These are phyloP conservation scores for Glaciozyma antarctica DNA, from an alignment of 768 basidiomycete genomes.

Conservation along the genomic window DNA sequence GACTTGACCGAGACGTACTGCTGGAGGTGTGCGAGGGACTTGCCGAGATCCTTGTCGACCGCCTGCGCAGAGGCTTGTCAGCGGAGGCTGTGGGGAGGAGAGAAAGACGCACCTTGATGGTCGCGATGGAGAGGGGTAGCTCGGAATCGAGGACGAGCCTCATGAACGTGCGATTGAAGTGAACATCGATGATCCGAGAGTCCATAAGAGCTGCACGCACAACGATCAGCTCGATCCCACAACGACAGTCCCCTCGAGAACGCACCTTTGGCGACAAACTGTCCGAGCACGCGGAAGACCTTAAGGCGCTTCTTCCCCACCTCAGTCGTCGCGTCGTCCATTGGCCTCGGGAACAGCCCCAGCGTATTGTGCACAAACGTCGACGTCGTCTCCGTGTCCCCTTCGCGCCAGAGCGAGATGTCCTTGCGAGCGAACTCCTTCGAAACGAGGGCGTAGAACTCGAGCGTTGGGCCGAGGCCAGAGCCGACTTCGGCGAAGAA, in stretches of 20 bases:
- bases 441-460: constrained; percentile 96
- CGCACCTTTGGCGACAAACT: constrained; percentile 74
- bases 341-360: constrained; percentile 80
- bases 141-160: constrained; percentile 80
- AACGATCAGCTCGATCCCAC: too few species aligned
- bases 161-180: constrained; percentile 90
- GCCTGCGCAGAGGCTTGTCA: constrained; percentile 46
- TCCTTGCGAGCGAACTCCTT: constrained; percentile 85
- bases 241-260: not conserved
- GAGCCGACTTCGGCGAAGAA: constrained; percentile 99
- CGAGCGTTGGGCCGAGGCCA: constrained; percentile 89
- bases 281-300: constrained; percentile 79
- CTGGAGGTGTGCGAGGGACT: constrained; percentile 71
- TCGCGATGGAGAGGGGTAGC: constrained; percentile 70
- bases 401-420: constrained; percentile 84
- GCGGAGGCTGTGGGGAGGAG: not conserved
- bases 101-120: constrained; percentile 54
- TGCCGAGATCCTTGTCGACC: constrained; percentile 75
- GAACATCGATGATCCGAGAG: constrained; percentile 91
- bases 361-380: constrained; percentile 69
- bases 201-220: constrained; percentile 61
- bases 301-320: constrained; percentile 64
- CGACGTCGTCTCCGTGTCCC: constrained; percentile 34
- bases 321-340: constrained; percentile 27
- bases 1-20: constrained; percentile 41